Evolutionary conservation across 495 filamentous ascomycete species (phyloP), one percentile per base, ranked within the genome.

Genomic region (Penicillium cinerascens): DNA sequence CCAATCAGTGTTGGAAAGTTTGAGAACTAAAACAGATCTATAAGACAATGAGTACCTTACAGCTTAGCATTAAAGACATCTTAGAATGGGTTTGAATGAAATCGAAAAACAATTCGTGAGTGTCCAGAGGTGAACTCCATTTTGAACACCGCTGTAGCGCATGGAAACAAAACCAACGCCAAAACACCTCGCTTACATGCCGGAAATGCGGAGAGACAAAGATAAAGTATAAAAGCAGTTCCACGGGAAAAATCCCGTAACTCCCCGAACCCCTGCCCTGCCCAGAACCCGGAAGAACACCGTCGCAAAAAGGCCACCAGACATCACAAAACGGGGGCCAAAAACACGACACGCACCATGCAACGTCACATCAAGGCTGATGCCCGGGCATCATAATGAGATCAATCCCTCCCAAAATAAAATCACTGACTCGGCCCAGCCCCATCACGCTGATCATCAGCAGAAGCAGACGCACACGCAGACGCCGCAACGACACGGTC

Each of bases 401-500:
- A 45, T 45, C 43, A 45, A 45, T 17, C 4, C 37, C 37, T 39
- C 37, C 18, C 18, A 18, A 17, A 43, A 21, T 16, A 6, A 44
- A 10, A 43, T 11, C 13, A 15, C 37, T 15, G 42, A 21, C 37
- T 17, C 36, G 18, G 37, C 37, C 40, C 38, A 9, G 46, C 6
- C 10, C 45, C 42, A 39, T 48, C 41, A 13, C 15, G 27, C 11
- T 21, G n/a, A 36, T 21, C 29, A 8, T n/a, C 29, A 36, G 16
- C 48, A 51, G 20, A 38, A 1, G 23, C 56, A 17, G n/a, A n/a
- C n/a, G n/a, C n/a, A n/a, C 4, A 41, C 43, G 71, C 63, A 33
- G 76, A 80, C 10, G 68, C 69, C 49, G 63, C 56, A 21, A 95
- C 59, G 10, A 91, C 82, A 40, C 72, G 69, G 47, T 79, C 76